Percentiles rank a stretch among this genome's conserved stretches.
Evolutionary conservation across 306 rosid species (phyloP).

Genomic region (Echinosophora koreensis): DNA sequence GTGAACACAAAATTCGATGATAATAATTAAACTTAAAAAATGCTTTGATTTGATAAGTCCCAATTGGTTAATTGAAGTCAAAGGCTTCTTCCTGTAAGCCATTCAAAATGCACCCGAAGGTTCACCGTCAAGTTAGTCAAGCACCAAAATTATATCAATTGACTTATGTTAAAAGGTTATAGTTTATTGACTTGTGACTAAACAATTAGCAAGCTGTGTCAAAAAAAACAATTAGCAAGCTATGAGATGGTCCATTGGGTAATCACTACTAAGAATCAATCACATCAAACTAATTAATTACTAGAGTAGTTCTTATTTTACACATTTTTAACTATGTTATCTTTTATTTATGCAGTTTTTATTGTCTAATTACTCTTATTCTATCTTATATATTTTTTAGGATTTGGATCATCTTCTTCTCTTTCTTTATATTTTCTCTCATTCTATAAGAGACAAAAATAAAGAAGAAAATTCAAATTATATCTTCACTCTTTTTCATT

Average conservation of each 20-base stretch:
- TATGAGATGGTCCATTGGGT: conserved; percentile 40
- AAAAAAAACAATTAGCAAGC: conserved; percentile 39
- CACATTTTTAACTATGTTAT: too few species aligned
- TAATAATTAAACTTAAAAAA: too few species aligned
- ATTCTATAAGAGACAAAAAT: too few species aligned
- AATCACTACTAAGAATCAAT: conserved; percentile 47
- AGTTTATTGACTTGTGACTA: conserved; percentile 60
- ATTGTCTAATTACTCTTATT: too few species aligned
- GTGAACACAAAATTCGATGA: too few species aligned
- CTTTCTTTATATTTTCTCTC: too few species aligned
- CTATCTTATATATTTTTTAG: too few species aligned
- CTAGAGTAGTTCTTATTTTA: too few species aligned
- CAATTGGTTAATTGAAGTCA: conserved; percentile 48
- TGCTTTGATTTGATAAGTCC: neutral
- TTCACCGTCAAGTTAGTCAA: conserved; percentile 51
- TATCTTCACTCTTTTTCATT: too few species aligned
- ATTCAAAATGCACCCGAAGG: conserved; percentile 48
- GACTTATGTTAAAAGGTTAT: conserved; percentile 51
- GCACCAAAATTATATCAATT: conserved; percentile 57
- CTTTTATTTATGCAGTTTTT: too few species aligned
- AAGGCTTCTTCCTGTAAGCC: conserved; percentile 55
- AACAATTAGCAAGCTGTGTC: conserved; percentile 37
- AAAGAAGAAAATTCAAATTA: too few species aligned
- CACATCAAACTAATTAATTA: conserved; percentile 47
- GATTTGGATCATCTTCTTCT: too few species aligned